Evolutionary conservation across 306 rosid species (phyloP), one percentile per base, ranked within the genome.

Genomic region (Fragaria vesca): DNA sequence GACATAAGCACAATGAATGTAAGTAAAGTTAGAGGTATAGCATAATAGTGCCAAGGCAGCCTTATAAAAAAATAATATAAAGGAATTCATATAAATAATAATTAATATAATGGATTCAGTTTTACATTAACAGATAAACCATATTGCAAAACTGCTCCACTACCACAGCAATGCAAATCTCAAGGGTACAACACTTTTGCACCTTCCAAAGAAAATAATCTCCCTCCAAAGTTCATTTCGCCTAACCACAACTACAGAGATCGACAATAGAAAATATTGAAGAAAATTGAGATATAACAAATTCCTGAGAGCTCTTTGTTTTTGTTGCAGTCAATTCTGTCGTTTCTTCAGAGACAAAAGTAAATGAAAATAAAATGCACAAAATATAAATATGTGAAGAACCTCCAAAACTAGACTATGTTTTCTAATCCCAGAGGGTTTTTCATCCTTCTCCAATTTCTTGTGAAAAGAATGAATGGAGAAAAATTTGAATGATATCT

Each of bases 391-490:
- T 28, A 57, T 68, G 72, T 67, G 76, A 77, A 80, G 83, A 83
- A 77, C 82, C 86, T 75, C 69, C 87, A 71, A 63, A 32, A 84
- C 85, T 76, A 75, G 86, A 46, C 38, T 46, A 24, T 21, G 24
- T 46, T 70, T 71, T 77, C 66, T 72, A 76, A 85, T 71, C 83
- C 80, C 54, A 71, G 84, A 73, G 79, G 79, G 48, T 76, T 65
- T 78, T 79, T 78, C 51, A 46, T 50, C 79, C 32, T 52, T 80
- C 16, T 63, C 40, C 34, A 51, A 82, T 77, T 76, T 76, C 78
- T 85, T 73, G 40, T 69, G 81, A 61, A 86, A 85, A 80, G 61
- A 87, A 84, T 80, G 73, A 84, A 85, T 78, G 60, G 67, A 80
- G 79, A 72, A 82, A 78, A 69, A 78, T 78, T 73, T 75, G 71